Conservation (phyloP, 495 filamentous ascomycete species). For the Neurospora pannonica region DNA sequence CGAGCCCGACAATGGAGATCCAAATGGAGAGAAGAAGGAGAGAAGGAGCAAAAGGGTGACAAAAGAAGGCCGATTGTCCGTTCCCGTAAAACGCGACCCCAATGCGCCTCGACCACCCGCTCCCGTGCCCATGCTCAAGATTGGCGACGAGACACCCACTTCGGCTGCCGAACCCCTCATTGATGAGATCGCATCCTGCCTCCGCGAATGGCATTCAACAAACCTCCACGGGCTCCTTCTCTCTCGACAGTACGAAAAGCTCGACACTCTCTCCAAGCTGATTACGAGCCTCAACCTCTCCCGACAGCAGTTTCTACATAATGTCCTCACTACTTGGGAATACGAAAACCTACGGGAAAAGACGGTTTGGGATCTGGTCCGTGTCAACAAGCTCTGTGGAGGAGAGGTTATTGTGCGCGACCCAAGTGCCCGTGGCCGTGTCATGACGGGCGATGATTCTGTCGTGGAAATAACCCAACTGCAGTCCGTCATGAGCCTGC, state of each 20-base stretch:
- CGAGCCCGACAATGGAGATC: conserved; percentile 23
- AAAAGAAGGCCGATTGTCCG: conserved; percentile 24
- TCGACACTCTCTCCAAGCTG: conserved; percentile 73
- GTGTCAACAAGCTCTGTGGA: conserved; percentile 83
- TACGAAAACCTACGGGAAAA: conserved; percentile 64
- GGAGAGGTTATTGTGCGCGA: conserved; percentile 91
- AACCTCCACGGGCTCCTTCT: conserved; percentile 92
- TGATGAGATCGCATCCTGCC: conserved; percentile 91
- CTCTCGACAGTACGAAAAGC: conserved; percentile 62
- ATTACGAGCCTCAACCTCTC: conserved; percentile 73
- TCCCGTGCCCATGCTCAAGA: conserved; percentile 93
- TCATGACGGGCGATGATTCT: conserved; percentile 87
- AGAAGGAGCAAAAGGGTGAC: conserved; percentile 12
- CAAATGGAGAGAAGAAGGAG: conserved; percentile 18
- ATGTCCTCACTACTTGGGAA: conserved; percentile 81
- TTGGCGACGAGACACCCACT: conserved; percentile 90
- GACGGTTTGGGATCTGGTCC: conserved; percentile 90
- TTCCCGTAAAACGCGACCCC: conserved; percentile 38
- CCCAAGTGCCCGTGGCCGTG: conserved; percentile 67
- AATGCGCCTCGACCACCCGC: conserved; percentile 71
- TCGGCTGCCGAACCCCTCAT: conserved; percentile 84
- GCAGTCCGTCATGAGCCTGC: conserved; percentile 91
- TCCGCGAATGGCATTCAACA: conserved; percentile 96
- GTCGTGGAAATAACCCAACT: conserved; percentile 83
- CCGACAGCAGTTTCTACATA: conserved; percentile 81